These are phyloP conservation scores for Phytopythium litorale DNA, from an alignment of 352 stramenopile genomes.

Conservation along the genomic window DNA sequence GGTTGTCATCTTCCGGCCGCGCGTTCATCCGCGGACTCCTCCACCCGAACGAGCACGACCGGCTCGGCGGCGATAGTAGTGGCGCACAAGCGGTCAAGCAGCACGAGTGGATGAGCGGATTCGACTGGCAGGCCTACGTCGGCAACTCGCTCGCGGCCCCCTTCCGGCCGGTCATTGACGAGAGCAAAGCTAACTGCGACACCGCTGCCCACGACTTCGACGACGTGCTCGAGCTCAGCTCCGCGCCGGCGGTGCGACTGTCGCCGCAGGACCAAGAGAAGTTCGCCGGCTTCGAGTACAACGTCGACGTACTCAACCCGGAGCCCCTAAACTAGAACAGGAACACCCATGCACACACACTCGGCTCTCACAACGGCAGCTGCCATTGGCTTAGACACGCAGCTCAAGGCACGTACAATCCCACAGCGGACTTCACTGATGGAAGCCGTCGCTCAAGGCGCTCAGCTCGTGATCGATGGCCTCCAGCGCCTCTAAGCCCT, in stretches of 20 bases:
- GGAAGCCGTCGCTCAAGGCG: constrained; percentile 3
- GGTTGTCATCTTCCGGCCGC: constrained; percentile 24
- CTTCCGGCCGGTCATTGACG: constrained; percentile 49
- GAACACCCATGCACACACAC: neutral
- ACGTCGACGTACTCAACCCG: constrained; percentile 30
- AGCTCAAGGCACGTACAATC: neutral
- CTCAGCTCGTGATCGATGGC: constrained; percentile 41
- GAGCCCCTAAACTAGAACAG: constrained; percentile 11
- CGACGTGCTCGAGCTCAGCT: constrained; percentile 52
- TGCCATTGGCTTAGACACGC: neutral
- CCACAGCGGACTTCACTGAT: neutral
- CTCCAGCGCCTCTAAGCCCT: constrained; percentile 49
- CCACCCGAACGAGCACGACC: constrained; percentile 37
- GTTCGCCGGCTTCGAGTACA: constrained; percentile 61
- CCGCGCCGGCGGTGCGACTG: constrained; percentile 19
- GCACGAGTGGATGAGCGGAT: constrained; percentile 51
- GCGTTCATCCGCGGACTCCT: constrained; percentile 47
- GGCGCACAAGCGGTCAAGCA: constrained; percentile 37
- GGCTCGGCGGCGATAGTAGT: constrained; percentile 27
- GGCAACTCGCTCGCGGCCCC: constrained; percentile 27
- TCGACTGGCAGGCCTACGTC: constrained; percentile 52
- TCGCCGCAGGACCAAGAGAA: constrained; percentile 40
- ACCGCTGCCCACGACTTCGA: constrained; percentile 61
- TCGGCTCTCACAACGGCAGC: neutral
- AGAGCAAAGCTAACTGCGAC: constrained; percentile 61